phyloP scores from a whole-genome alignment of 1,284 basidiomycete genomes.

The Cryptococcus sp. region DNA sequence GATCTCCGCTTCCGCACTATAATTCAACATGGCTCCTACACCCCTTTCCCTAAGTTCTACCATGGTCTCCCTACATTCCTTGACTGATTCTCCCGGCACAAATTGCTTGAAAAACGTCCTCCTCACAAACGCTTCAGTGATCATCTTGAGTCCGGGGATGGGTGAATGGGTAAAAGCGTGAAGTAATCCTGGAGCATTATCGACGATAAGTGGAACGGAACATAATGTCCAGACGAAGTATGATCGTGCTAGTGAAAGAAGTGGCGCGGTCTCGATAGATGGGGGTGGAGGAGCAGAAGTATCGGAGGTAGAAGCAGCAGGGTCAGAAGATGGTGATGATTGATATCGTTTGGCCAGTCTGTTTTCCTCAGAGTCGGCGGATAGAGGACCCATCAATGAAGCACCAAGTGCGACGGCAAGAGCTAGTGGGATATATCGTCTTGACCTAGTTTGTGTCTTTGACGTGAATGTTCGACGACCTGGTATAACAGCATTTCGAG shows the following conservation, averaged over 20 bases:
- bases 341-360: background rate
- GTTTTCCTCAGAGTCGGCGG: background rate
- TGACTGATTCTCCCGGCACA: constrained; percentile 78
- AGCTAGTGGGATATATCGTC: background rate
- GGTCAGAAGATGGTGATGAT: background rate
- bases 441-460: background rate
- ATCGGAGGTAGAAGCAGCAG: background rate
- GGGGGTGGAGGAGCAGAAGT: background rate
- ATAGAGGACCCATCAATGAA: background rate
- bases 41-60: constrained; percentile 60
- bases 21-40: constrained; percentile 74
- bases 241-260: constrained; percentile 54
- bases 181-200: constrained; percentile 69
- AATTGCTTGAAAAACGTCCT: constrained; percentile 81
- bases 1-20: constrained; percentile 78
- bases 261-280: background rate
- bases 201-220: constrained; percentile 70
- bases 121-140: constrained; percentile 68
- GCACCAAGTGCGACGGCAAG: background rate
- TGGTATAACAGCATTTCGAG: too few species aligned
- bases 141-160: constrained; percentile 61
- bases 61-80: constrained; percentile 63
- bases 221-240: constrained; percentile 78
- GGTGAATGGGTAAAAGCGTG: constrained; percentile 53
- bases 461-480: too few species aligned